Conservation (phyloP, 371 early-diverging fungal species). For the Encephalitozoon intestinalis region DNA sequence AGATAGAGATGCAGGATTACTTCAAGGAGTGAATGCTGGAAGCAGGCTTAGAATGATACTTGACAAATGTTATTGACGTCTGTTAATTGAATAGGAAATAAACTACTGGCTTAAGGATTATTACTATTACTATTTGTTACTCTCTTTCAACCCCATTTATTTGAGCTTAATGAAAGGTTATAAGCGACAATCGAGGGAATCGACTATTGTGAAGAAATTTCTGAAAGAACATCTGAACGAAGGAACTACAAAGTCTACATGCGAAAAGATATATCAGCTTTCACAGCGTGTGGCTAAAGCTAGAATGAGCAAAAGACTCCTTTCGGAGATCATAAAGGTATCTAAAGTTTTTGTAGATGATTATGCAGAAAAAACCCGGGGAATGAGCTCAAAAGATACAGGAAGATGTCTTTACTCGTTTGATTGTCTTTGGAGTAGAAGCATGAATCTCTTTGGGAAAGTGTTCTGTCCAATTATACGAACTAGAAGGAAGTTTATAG, state of each 20-base stretch:
- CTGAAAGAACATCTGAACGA: neutral
- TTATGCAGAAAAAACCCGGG: neutral
- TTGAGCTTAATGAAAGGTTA: neutral
- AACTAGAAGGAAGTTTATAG: neutral
- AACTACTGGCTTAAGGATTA: neutral
- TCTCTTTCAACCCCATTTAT: neutral
- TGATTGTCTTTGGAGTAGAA: neutral
- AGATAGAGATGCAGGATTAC: neutral
- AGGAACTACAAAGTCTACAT: neutral
- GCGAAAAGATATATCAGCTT: neutral
- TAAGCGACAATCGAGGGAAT: neutral
- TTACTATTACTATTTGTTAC: neutral
- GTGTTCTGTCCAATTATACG: neutral
- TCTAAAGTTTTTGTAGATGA: neutral
- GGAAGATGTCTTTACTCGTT: neutral
- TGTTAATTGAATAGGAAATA: neutral
- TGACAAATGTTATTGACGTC: neutral
- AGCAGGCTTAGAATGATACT: slow-evolving; percentile 10
- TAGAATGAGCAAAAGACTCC: neutral
- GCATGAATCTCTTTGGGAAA: neutral
- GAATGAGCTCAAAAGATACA: too few species aligned
- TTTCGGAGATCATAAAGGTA: neutral
- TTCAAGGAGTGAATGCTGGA: slow-evolving; percentile 17
- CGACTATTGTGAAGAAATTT: neutral
- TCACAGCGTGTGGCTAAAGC: too few species aligned